Evolutionary conservation across 129 eudicot genomes (phyloP), one percentile per base, ranked within the genome.

Genomic region (Dittrichia graveolens): DNA sequence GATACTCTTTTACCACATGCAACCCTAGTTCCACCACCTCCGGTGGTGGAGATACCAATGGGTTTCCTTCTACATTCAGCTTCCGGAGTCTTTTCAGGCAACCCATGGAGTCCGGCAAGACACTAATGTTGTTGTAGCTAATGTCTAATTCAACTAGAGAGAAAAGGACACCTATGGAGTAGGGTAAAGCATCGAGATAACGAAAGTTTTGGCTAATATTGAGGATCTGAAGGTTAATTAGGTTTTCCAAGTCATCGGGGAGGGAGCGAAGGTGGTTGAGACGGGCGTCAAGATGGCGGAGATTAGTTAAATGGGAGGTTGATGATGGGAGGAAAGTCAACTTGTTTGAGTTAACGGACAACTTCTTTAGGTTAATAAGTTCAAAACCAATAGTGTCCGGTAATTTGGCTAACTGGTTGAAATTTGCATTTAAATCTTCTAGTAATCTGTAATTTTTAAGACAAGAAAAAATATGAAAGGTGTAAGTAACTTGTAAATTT

Each of bases 141-240:
- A 89, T 83, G 69, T 92, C 98, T 24, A 92, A 40, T 69, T 92
- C 96, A 5, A 81, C 78, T 1, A 92, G 86, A 50, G 96, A 87
- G 8, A 89, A 62, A 61, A 89, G 96, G 50, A 92, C 88, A 68
- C 98, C 98, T 3, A 87, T 34, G 48, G 96, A 89, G 78, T 89
- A 92, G 2, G 98, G 98, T 8, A 92, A 77, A 39, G 81, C 71
- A 2, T 66, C 57, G 2, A 89, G 81, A 82, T 77, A 73, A 11
- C 83, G 91, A 79, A 92, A 92, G 81, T 92, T 92, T 75, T 92
- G 98, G 78, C 98, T 92, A 19, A 92, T 76, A 12, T 92, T 92
- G 11, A 92, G 96, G 74, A 80, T 54, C 62, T 87, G 79, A 8
- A 92, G 89, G 70, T 85, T 89, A 65, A 85, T 82, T 31, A 92